These are phyloP conservation scores for Exutisphaerella laricina DNA, from an alignment of 2,329 filamentous ascomycete genomes.

Conservation along the genomic window DNA sequence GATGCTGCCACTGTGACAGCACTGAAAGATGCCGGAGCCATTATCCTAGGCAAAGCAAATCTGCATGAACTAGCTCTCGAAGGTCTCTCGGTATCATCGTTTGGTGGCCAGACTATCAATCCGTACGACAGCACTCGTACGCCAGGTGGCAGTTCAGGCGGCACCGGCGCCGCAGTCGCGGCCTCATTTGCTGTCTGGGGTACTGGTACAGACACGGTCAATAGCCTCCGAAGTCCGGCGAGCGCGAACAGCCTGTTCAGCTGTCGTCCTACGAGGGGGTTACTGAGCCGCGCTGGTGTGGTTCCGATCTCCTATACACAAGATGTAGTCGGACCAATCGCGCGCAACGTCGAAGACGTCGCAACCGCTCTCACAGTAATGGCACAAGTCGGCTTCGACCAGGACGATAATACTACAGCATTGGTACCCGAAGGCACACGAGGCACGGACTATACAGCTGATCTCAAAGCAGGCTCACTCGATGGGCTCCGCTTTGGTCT, in stretches of 20 bases:
- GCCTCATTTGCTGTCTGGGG: conserved; percentile 52
- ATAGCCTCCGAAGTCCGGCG: conserved; percentile 57
- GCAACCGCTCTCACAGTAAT: conserved; percentile 31
- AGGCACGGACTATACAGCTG: conserved; percentile 45
- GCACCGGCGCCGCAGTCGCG: conserved; percentile 56
- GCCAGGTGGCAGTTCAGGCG: conserved; percentile 59
- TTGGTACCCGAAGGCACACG: conserved; percentile 40
- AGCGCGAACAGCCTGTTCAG: conserved; percentile 57
- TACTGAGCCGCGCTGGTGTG: conserved; percentile 27
- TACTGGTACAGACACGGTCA: conserved; percentile 43
- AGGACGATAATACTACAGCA: conserved; percentile 49
- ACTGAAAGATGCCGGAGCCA: conserved; percentile 31
- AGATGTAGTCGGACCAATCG: conserved; percentile 32
- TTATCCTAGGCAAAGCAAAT: conserved; percentile 33
- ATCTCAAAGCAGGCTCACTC: conserved; percentile 34
- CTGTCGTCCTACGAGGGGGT: conserved; percentile 45
- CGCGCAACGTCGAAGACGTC: conserved; percentile 30
- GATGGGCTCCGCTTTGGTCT: conserved; percentile 45
- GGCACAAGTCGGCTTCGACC: conserved; percentile 48
- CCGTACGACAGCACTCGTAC: conserved; percentile 62
- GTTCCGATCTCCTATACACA: conserved; percentile 33
- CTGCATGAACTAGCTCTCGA: conserved; percentile 61
- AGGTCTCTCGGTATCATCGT: conserved; percentile 56
- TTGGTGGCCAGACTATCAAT: conserved; percentile 60
- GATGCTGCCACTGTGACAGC: conserved; percentile 29